Conservation (phyloP, 441 rosid genomes). For the Corymbia citriodora region DNA sequence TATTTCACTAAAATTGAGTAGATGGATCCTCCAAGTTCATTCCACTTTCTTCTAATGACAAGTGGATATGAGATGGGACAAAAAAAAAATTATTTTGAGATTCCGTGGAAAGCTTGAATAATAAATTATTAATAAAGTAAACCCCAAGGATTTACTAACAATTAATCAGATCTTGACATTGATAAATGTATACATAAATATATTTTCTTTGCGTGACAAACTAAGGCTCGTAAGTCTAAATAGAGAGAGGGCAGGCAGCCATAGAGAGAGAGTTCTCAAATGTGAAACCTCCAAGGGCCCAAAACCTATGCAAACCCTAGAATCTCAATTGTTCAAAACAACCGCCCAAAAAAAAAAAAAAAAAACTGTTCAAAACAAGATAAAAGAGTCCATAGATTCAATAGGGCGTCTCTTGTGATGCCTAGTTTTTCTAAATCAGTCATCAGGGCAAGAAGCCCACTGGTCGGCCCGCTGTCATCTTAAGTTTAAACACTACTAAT, state of each 20-base stretch:
- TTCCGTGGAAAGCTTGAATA: neutral
- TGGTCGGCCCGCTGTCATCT: neutral
- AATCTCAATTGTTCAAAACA: neutral
- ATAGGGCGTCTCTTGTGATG: neutral
- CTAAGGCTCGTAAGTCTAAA: neutral
- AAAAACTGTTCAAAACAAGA: neutral
- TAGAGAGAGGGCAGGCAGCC: neutral
- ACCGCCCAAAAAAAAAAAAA: neutral
- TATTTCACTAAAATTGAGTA: neutral
- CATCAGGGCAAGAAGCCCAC: neutral
- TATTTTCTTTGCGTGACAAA: neutral
- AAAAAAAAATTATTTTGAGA: neutral
- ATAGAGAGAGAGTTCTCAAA: neutral
- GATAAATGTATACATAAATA: neutral
- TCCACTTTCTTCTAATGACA: neutral
- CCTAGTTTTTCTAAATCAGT: neutral
- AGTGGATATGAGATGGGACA: neutral
- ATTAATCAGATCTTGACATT: neutral
- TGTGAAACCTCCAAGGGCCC: neutral
- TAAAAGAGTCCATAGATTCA: neutral
- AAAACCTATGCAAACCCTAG: neutral
- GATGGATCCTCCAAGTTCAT: neutral
- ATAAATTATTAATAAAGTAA: neutral
- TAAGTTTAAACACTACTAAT: neutral
- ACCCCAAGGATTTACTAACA: neutral